A percentile compares a stretch with the other conserved stretches of the same genome.
Conservation (phyloP, 2,329 filamentous ascomycete genomes). For the Aspergillus niger region DNA sequence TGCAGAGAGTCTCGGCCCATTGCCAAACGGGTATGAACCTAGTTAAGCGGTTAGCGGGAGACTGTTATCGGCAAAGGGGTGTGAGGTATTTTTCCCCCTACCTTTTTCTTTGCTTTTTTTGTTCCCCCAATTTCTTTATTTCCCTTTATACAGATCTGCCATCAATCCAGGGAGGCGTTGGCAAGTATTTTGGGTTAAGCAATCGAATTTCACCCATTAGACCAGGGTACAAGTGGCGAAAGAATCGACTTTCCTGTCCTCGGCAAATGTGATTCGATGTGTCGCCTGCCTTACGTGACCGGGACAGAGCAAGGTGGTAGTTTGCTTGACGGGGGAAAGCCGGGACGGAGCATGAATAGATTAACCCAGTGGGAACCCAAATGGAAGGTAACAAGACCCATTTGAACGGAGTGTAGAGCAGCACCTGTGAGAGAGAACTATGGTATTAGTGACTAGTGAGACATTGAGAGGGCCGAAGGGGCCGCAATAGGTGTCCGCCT, state of each 20-base stretch:
- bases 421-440: not conserved
- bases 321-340: not conserved
- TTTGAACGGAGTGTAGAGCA: not conserved
- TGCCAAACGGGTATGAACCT: not conserved
- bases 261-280: not conserved
- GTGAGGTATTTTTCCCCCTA: not conserved
- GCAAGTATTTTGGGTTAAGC: not conserved
- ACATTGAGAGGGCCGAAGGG: not conserved
- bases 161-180: no score
- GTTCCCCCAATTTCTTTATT: not conserved
- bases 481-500: not conserved
- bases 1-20: constrained; percentile 8
- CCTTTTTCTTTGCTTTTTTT: not conserved
- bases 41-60: not conserved
- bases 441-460: not conserved
- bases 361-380: no score
- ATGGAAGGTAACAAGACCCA: not conserved
- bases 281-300: not conserved
- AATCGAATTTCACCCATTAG: not conserved
- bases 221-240: not conserved
- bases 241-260: not conserved
- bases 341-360: not conserved
- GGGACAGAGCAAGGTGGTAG: not conserved
- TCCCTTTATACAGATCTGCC: not conserved
- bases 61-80: not conserved